These are phyloP conservation scores for Arthrobotrys entomopaga DNA, from an alignment of 2,329 filamentous ascomycete species.

Conservation along the genomic window DNA sequence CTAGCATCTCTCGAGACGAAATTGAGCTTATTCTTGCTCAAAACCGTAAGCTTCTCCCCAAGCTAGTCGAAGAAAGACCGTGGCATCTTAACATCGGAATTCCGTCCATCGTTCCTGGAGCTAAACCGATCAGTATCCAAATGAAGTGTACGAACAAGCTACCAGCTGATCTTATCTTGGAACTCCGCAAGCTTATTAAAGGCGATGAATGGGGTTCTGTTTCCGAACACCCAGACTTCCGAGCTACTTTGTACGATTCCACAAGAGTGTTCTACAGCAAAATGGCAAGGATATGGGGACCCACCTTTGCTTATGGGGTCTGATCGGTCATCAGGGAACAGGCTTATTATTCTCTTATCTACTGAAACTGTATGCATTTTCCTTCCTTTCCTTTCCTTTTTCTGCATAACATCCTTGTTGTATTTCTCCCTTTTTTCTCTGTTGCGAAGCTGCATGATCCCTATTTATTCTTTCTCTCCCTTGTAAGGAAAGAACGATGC, in stretches of 20 bases:
- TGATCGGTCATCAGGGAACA: neutral
- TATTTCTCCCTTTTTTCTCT: too few relatives aligned
- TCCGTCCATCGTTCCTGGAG: neutral
- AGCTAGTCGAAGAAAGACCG: slow-evolving; percentile 2
- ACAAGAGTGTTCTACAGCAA: slow-evolving; percentile 30
- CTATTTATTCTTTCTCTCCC: too few relatives aligned
- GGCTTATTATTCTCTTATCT: neutral
- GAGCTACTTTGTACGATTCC: neutral
- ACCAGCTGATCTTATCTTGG: slow-evolving; percentile 27
- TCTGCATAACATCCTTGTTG: too few relatives aligned
- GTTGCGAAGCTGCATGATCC: too few relatives aligned
- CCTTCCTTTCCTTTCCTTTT: too few relatives aligned
- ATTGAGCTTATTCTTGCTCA: slow-evolving; percentile 13
- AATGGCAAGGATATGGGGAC: slow-evolving; percentile 47
- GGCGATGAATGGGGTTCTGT: slow-evolving; percentile 5
- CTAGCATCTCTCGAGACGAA: slow-evolving; percentile 3
- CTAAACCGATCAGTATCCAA: slow-evolving; percentile 8
- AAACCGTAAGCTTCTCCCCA: slow-evolving; percentile 32
- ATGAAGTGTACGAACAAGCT: slow-evolving; percentile 34
- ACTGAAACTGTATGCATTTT: too few relatives aligned
- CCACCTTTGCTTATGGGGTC: slow-evolving; percentile 37
- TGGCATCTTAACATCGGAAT: slow-evolving; percentile 25
- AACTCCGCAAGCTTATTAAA: slow-evolving; percentile 13
- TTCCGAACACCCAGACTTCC: slow-evolving; percentile 8
- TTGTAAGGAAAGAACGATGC: too few relatives aligned